phyloP scores from a whole-genome alignment of 768 basidiomycete species.

The Suillus americanus region DNA sequence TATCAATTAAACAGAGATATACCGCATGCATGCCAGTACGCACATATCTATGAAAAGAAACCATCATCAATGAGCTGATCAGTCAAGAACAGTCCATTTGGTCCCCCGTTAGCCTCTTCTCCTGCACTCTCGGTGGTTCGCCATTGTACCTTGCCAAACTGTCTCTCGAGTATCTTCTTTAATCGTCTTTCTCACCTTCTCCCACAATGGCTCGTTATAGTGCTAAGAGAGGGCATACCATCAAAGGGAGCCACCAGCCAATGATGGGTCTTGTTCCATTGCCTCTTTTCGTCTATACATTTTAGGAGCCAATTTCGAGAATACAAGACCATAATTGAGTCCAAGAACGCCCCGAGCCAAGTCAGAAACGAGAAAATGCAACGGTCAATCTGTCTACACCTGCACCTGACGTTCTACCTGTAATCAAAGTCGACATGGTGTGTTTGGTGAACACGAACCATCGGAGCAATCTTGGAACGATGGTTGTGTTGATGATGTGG shows the following conservation, averaged over 20 bases:
- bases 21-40: background rate
- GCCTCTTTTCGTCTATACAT: background rate
- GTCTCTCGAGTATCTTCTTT: background rate
- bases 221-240: background rate
- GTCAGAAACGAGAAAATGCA: background rate
- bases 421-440: background rate
- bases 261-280: background rate
- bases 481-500: constrained; percentile 34
- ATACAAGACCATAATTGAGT: background rate
- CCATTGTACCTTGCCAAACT: background rate
- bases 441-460: background rate
- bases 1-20: background rate
- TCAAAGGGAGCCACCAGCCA: background rate
- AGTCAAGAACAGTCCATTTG: background rate
- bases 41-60: background rate
- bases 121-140: background rate
- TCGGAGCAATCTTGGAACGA: background rate
- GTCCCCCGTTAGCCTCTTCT: background rate
- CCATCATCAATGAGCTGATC: background rate
- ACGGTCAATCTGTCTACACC: background rate
- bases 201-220: background rate
- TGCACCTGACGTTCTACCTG: background rate
- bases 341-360: background rate
- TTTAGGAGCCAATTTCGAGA: background rate
- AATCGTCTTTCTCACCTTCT: background rate